Evolutionary conservation across 1,139 yeast genomes (phyloP), one percentile per base, ranked within the genome.

Genomic region (Protomyces pachydermus): DNA sequence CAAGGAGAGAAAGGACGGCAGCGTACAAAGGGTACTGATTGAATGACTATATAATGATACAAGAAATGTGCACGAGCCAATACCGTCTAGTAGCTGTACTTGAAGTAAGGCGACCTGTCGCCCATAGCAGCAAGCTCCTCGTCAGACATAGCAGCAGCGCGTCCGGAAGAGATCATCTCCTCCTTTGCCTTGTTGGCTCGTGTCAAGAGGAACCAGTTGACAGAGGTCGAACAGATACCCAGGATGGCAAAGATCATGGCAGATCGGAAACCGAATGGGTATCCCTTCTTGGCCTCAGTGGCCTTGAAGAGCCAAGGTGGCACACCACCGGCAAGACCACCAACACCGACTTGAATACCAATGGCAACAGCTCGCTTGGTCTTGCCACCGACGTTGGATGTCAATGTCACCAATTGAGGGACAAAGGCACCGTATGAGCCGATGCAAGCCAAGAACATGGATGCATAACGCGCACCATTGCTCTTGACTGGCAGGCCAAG

Each of bases 251-350:
- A 79, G 4, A 81, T 81, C 61, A 84, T 76, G 65, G 80, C 77
- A 60, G 80, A 80, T 55, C 77, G 75, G 60, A 83, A 75, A 23
- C 85, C 86, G 0, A 81, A 82, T 51, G 71, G 75, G 71, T 81
- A 83, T 10, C 48, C 48, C 54, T 77, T 78, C 16, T 86, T 85
- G 32, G 84, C 80, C 70, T 82, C 85, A 67, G 78, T 77, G 23
- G 79, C 70, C 68, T 82, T 75, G 74, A 52, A 52, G 39, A 52
- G 56, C 56, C 56, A 52, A 14, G 56, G 56, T 16, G 56, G 34
- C 14, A 52, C 16, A 20, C 38, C 56, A 20, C 56, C 56, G 3
- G 56, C 34, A 32, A 52, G 56, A 25, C 56, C 56, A 52, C 56
- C 56, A 5, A 52, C 16, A 12, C 56, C 56, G 25, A 52, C 56